Conservation (phyloP, 1,284 basidiomycete genomes). For the Sphagnurus paluster region DNA sequence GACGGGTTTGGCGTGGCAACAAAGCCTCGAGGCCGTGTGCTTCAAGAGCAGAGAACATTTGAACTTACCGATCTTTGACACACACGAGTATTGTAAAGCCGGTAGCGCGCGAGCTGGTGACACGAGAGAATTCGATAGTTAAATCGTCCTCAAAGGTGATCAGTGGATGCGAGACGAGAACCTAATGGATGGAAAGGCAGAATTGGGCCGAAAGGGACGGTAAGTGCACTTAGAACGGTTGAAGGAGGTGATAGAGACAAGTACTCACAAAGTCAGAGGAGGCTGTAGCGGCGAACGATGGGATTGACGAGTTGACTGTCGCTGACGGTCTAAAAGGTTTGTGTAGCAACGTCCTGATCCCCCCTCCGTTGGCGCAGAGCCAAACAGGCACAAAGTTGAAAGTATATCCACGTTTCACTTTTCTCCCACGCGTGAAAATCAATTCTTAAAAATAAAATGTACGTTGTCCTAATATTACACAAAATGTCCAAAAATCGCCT, state of each 20-base stretch:
- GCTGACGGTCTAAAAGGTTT: constrained; percentile 36
- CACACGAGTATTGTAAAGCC: constrained; percentile 17
- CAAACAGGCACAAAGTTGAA: constrained; percentile 29
- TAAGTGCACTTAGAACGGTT: background rate
- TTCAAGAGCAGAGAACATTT: constrained; percentile 15
- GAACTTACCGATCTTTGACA: constrained; percentile 28
- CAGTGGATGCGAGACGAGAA: constrained; percentile 25
- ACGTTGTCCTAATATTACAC: constrained; percentile 1
- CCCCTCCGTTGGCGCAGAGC: constrained; percentile 29
- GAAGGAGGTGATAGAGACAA: background rate
- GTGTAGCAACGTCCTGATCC: constrained; percentile 42
- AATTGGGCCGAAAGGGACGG: background rate
- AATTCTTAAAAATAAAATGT: constrained; percentile 7
- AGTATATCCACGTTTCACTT: constrained; percentile 24
- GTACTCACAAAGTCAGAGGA: constrained; percentile 22
- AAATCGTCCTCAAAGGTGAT: constrained; percentile 26
- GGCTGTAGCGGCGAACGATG: constrained; percentile 15
- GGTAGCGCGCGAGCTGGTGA: constrained; percentile 15
- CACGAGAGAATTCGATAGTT: constrained; percentile 26
- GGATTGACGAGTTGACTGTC: constrained; percentile 30
- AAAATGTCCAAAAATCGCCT: background rate
- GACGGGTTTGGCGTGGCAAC: constrained; percentile 34
- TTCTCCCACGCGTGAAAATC: constrained; percentile 17
- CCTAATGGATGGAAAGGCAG: constrained; percentile 7
- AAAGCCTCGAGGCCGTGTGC: constrained; percentile 37